These are phyloP conservation scores for Tephrocybe sp. DNA, from an alignment of 768 basidiomycete species.

Conservation along the genomic window DNA sequence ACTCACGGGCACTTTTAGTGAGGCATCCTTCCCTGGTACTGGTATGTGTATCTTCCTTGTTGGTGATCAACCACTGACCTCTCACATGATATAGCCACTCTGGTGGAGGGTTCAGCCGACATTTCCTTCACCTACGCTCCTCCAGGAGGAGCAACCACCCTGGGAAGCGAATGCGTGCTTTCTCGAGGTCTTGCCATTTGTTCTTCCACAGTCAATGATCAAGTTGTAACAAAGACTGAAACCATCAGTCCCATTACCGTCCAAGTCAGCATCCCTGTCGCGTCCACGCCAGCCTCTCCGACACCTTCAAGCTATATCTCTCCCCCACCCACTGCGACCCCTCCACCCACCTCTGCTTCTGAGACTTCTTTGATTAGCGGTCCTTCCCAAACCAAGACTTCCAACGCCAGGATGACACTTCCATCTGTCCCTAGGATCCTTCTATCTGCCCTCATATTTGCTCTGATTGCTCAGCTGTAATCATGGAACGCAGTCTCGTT, in stretches of 20 bases:
- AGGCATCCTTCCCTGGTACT: conserved; percentile 18
- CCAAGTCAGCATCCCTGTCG: conserved; percentile 17
- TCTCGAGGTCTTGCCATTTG: conserved; percentile 20
- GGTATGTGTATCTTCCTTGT: conserved; percentile 10
- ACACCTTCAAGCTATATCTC: conserved; percentile 5
- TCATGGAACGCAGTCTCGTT: no score
- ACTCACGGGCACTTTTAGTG: conserved; percentile 14
- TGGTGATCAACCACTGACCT: neutral
- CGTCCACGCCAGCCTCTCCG: neutral
- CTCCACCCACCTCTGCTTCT: no score
- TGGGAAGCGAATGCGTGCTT: conserved; percentile 19
- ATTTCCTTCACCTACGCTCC: conserved; percentile 20
- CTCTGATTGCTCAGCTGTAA: neutral
- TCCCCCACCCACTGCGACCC: no score
- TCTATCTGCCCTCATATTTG: conserved; percentile 4
- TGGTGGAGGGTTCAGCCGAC: conserved; percentile 24
- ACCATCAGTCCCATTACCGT: conserved; percentile 13
- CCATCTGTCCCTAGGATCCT: conserved; percentile 9
- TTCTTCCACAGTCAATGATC: conserved; percentile 15
- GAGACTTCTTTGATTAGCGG: conserved; percentile 13
- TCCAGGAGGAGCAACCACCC: conserved; percentile 12
- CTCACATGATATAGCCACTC: conserved; percentile 19
- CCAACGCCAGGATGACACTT: conserved; percentile 1
- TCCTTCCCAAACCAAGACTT: conserved; percentile 17
- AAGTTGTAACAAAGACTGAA: conserved; percentile 18